phyloP scores from a whole-genome alignment of 1,139 yeast genomes.

The Sugiyamaella xylanicola region DNA sequence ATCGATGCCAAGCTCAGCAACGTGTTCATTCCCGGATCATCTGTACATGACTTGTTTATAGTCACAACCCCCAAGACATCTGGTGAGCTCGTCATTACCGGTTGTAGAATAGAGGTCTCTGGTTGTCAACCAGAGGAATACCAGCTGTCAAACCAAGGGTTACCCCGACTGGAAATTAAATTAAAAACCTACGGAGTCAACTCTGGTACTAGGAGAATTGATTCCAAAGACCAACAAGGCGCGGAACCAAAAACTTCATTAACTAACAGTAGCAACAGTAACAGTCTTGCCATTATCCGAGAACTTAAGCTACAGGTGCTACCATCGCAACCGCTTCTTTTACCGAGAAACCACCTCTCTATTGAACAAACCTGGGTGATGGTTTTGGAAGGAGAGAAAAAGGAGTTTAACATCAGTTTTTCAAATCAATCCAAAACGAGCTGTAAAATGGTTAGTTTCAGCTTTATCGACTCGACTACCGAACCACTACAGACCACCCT shows the following conservation, averaged over 20 bases:
- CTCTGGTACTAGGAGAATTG: constrained; percentile 21
- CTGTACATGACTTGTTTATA: constrained; percentile 46
- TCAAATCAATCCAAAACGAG: constrained; percentile 59
- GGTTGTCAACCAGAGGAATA: constrained; percentile 48
- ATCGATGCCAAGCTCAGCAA: constrained; percentile 31
- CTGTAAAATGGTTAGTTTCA: constrained; percentile 56
- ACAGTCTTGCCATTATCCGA: constrained; percentile 4
- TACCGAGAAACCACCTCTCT: constrained; percentile 52
- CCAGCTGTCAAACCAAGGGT: constrained; percentile 37
- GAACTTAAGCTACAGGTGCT: constrained; percentile 47
- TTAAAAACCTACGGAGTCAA: constrained; percentile 39
- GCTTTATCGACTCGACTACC: constrained; percentile 73
- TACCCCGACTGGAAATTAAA: constrained; percentile 33
- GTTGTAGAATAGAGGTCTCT: constrained; percentile 51
- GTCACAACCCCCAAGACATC: constrained; percentile 49
- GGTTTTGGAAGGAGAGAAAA: constrained; percentile 78
- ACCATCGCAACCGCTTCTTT: constrained; percentile 67
- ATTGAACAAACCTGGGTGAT: constrained; percentile 68
- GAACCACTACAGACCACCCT: constrained; percentile 59
- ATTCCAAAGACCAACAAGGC: neutral
- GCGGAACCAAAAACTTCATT: no score
- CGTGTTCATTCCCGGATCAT: constrained; percentile 46
- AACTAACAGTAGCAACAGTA: neutral
- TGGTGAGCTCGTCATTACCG: constrained; percentile 49
- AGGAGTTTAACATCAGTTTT: constrained; percentile 53